phyloP scores from a whole-genome alignment of 352 stramenopile species.

The Pythium apleroticum region DNA sequence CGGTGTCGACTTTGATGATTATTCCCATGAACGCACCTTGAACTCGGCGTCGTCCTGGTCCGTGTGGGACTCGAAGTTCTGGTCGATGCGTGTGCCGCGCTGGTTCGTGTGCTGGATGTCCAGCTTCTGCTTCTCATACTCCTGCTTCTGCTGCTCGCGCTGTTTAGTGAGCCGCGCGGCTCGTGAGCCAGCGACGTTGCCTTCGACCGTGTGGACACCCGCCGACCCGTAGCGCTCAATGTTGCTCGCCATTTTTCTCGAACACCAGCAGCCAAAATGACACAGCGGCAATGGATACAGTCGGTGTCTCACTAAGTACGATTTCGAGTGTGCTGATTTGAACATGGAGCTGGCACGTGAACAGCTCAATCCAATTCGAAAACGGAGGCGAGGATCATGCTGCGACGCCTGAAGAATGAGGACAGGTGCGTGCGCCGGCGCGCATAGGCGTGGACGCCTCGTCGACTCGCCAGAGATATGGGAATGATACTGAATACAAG shows the following conservation, averaged over 20 bases:
- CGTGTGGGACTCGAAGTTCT: conserved; percentile 88
- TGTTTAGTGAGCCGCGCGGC: conserved; percentile 91
- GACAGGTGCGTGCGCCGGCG: conserved; percentile 40
- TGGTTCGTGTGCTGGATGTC: conserved; percentile 86
- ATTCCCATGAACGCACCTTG: conserved; percentile 76
- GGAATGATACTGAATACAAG: neutral
- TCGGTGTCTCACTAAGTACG: conserved; percentile 32
- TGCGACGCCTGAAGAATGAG: conserved; percentile 65
- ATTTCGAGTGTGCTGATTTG: neutral
- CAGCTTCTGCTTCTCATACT: conserved; percentile 93
- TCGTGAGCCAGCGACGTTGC: conserved; percentile 91
- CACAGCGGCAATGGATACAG: conserved; percentile 15
- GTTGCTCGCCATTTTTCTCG: conserved; percentile 45
- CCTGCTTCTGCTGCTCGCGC: conserved; percentile 91
- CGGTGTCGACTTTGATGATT: too few species aligned
- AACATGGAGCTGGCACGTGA: conserved; percentile 4
- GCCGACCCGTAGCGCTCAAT: conserved; percentile 82
- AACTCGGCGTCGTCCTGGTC: conserved; percentile 85
- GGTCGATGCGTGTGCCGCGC: conserved; percentile 86
- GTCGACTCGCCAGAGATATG: too few species aligned
- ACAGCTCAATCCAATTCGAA: conserved; percentile 7
- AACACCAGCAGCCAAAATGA: conserved; percentile 2
- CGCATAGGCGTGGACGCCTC: neutral
- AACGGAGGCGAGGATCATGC: conserved; percentile 36
- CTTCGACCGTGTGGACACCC: conserved; percentile 96